Evolutionary conservation across 2,329 filamentous ascomycete genomes (phyloP).

Genomic region (Diaporthe sp.): DNA sequence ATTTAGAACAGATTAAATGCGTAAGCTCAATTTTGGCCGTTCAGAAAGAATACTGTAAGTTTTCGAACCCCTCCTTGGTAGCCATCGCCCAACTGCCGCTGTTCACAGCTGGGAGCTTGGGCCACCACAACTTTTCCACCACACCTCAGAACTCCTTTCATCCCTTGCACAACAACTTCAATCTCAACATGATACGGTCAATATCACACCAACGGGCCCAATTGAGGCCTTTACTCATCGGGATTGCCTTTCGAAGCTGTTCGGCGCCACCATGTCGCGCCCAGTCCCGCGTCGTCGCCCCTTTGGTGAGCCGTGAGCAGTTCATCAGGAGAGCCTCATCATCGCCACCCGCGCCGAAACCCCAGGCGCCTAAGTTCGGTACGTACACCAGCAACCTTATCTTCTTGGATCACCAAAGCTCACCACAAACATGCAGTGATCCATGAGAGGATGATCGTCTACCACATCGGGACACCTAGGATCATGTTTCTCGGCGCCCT

Average conservation of each 20-base stretch:
- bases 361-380: constrained; percentile 29
- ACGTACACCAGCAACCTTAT: neutral
- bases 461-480: constrained; percentile 78
- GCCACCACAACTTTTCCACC: constrained; percentile 30
- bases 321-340: constrained; percentile 35
- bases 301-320: constrained; percentile 20
- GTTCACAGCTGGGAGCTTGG: constrained; percentile 12
- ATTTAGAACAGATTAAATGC: neutral
- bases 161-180: neutral
- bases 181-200: constrained; percentile 34
- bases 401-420: neutral
- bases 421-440: constrained; percentile 40
- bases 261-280: constrained; percentile 5
- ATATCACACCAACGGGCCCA: constrained; percentile 7
- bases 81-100: neutral
- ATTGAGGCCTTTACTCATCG: neutral
- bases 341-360: constrained; percentile 24
- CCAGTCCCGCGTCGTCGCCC: neutral
- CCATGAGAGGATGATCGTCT: constrained; percentile 70
- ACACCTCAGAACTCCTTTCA: neutral
- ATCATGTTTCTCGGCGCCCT: constrained; percentile 78
- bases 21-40: too few relatives aligned
- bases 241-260: neutral
- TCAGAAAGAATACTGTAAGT: neutral
- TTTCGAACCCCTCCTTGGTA: neutral